Evolutionary conservation across 225 moss, liverwort and hornwort genomes (phyloP).

Genomic region (Bryum argenteum): DNA sequence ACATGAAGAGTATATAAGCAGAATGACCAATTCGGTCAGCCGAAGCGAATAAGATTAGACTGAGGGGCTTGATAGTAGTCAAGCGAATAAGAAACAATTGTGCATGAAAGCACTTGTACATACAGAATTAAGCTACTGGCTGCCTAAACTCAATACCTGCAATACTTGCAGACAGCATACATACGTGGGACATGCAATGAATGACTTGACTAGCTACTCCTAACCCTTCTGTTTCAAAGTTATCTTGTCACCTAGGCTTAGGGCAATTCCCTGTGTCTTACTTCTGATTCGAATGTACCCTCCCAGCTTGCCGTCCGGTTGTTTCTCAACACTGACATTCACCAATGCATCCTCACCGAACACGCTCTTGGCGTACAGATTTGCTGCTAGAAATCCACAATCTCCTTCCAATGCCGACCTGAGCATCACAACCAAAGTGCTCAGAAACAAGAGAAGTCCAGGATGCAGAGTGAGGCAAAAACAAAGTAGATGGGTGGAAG

Average conservation of each 20-base stretch:
- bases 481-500: not conserved
- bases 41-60: not conserved
- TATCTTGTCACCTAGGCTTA: slow-evolving; percentile 98
- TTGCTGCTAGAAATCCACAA: slow-evolving; percentile 94
- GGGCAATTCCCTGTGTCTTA: slow-evolving; percentile 97
- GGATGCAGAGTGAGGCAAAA: slow-evolving; percentile 11
- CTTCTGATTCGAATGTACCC: slow-evolving; percentile 98
- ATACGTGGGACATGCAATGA: no score
- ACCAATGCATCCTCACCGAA: slow-evolving; percentile 98
- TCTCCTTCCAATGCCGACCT: slow-evolving; percentile 96
- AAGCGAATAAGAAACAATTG: slow-evolving; percentile 39
- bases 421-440: slow-evolving; percentile 23
- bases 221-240: slow-evolving; percentile 96
- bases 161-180: slow-evolving; percentile 23
- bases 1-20: not conserved
- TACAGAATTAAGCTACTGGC: slow-evolving; percentile 24
- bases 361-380: slow-evolving; percentile 96
- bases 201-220: slow-evolving; percentile 18
- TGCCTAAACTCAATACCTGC: slow-evolving; percentile 40
- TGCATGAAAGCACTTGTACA: slow-evolving; percentile 35
- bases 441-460: not conserved
- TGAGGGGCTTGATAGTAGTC: slow-evolving; percentile 35
- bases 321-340: slow-evolving; percentile 95
- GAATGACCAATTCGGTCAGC: slow-evolving; percentile 23
- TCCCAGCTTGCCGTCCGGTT: slow-evolving; percentile 89